Evolutionary conservation across 2,329 filamentous ascomycete species (phyloP).

Genomic region (Penicillium decumbens): DNA sequence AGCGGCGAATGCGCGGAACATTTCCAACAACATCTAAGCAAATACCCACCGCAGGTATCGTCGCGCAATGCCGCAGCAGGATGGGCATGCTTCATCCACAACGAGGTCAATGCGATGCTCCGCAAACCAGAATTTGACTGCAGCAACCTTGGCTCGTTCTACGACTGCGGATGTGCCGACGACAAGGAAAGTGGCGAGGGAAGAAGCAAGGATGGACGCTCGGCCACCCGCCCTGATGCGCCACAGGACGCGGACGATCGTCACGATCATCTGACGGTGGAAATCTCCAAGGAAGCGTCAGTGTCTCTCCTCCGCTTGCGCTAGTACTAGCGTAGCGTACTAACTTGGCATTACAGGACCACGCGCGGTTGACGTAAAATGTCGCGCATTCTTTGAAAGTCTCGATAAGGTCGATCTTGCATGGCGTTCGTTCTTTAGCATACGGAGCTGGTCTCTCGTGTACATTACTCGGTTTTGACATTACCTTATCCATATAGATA

Average conservation of each 20-base stretch:
- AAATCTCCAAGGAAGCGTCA: conserved; percentile 37
- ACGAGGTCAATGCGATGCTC: conserved; percentile 60
- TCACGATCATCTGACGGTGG: conserved; percentile 26
- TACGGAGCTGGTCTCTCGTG: conserved; percentile 12
- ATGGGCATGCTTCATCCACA: conserved; percentile 64
- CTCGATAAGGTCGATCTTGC: conserved; percentile 1
- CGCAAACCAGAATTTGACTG: conserved; percentile 60
- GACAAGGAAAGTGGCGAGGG: conserved; percentile 39
- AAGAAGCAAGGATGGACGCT: conserved; percentile 11
- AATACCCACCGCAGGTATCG: conserved; percentile 61
- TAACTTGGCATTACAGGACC: conserved; percentile 20
- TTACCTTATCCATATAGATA: conserved; percentile 2
- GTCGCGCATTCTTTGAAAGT: neutral
- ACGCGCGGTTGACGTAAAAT: conserved; percentile 23
- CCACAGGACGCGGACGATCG: conserved; percentile 3
- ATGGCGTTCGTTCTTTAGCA: conserved; percentile 1
- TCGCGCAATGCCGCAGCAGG: conserved; percentile 59
- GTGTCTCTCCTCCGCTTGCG: conserved; percentile 13
- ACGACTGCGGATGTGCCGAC: conserved; percentile 62
- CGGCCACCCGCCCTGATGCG: conserved; percentile 6
- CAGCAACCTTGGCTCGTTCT: conserved; percentile 61
- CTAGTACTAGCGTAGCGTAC: conserved; percentile 3
- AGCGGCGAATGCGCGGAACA: conserved; percentile 63
- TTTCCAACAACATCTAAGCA: conserved; percentile 57
- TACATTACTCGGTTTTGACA: conserved; percentile 8